Evolutionary conservation across 371 early-diverging fungal genomes (phyloP).

Genomic region (Saksenaea vasiformis): DNA sequence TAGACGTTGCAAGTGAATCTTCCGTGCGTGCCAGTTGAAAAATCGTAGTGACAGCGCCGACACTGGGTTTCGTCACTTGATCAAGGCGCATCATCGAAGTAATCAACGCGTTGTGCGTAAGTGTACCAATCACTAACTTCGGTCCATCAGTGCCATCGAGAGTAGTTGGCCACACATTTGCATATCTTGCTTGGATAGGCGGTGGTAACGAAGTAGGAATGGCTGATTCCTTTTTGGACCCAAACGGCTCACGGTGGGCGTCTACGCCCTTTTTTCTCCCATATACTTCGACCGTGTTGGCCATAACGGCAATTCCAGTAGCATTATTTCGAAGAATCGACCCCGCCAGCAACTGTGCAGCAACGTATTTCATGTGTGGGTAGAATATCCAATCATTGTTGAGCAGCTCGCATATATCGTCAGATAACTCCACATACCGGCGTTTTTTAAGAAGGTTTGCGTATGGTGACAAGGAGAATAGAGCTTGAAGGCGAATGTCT

Average conservation of each 20-base stretch:
- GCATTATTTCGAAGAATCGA: background rate
- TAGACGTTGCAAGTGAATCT: too few relatives aligned
- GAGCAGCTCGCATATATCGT: background rate
- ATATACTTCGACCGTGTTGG: slow-evolving; percentile 31
- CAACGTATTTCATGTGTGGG: background rate
- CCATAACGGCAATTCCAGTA: background rate
- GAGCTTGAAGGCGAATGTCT: background rate
- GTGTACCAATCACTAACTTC: slow-evolving; percentile 19
- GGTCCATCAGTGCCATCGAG: slow-evolving; percentile 13
- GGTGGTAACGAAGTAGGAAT: slow-evolving; percentile 6
- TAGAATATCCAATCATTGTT: background rate
- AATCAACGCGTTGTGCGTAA: slow-evolving; percentile 14
- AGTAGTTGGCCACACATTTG: slow-evolving; percentile 15
- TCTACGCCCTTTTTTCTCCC: slow-evolving; percentile 21
- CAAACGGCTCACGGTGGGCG: slow-evolving; percentile 14
- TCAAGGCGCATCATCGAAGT: slow-evolving; percentile 17
- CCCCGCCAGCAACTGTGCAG: background rate
- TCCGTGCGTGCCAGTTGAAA: background rate
- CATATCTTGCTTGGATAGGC: slow-evolving; percentile 6
- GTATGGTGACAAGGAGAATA: background rate
- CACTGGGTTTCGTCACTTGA: slow-evolving; percentile 1
- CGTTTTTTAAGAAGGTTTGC: background rate
- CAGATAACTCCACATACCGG: background rate
- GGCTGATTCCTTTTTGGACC: slow-evolving; percentile 7
- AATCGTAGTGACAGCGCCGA: slow-evolving; percentile 11